Percentiles rank a stretch among this genome's conserved stretches.
These are phyloP conservation scores for Candida orba DNA, from an alignment of 805 yeast genomes.

Conservation along the genomic window DNA sequence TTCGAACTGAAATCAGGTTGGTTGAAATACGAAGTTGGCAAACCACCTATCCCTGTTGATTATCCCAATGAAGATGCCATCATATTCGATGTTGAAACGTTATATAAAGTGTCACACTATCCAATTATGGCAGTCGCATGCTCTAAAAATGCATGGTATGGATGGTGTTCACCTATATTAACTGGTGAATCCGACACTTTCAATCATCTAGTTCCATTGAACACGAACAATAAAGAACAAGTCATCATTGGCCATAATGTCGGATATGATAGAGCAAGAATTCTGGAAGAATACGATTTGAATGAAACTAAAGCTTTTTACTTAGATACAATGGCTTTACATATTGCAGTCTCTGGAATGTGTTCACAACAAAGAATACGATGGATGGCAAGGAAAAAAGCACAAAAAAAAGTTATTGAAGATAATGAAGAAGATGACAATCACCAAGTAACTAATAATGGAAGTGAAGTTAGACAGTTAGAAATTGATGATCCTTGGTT, in stretches of 20 bases:
- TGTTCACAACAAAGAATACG: slow-evolving; percentile 84
- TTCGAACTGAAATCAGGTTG: slow-evolving; percentile 73
- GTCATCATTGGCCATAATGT: slow-evolving; percentile 86
- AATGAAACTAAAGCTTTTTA: slow-evolving; percentile 64
- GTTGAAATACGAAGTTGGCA: slow-evolving; percentile 59
- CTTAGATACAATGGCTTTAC: slow-evolving; percentile 89
- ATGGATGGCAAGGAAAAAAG: slow-evolving; percentile 55
- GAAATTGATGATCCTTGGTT: slow-evolving; percentile 80
- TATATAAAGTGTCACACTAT: slow-evolving; percentile 67
- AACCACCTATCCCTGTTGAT: slow-evolving; percentile 46
- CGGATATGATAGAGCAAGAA: slow-evolving; percentile 83
- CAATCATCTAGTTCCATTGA: slow-evolving; percentile 74
- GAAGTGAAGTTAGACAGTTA: slow-evolving; percentile 5
- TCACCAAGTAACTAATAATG: neutral
- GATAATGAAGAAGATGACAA: slow-evolving; percentile 4
- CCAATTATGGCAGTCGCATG: slow-evolving; percentile 80
- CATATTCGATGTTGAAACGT: slow-evolving; percentile 85
- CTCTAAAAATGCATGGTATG: slow-evolving; percentile 78
- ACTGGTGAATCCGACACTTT: slow-evolving; percentile 38
- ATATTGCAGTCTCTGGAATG: slow-evolving; percentile 85
- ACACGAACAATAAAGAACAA: slow-evolving; percentile 38
- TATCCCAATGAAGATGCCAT: slow-evolving; percentile 66
- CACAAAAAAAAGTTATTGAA: slow-evolving; percentile 13
- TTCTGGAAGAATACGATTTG: slow-evolving; percentile 74
- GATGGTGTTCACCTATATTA: slow-evolving; percentile 88